Base-by-base conservation (phyloP, 1,284 basidiomycete species). In the Hymenochaete sp. region DNA sequence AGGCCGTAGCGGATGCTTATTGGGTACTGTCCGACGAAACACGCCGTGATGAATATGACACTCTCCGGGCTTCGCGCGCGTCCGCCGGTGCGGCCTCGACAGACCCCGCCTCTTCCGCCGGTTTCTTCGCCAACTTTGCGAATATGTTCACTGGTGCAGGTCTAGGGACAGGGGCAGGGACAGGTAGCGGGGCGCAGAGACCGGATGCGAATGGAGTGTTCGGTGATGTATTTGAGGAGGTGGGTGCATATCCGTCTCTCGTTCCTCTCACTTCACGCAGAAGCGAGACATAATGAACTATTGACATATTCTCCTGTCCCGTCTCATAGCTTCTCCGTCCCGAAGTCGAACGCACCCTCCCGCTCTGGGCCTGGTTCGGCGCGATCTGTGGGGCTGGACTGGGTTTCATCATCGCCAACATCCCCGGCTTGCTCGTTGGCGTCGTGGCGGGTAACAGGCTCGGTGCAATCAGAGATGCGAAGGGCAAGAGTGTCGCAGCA, bases 1-100 rank as follows among this genome's bases (percentile, higher is more conserved):
- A 90, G 85, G 80, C 82, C 10, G 82, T 97, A 50, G 91, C 93
- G 41, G 93, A 98, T 66, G 93, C 93, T 8, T 97, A 97, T 68
- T 98, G 93, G 62, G 88, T 96, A 6, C 77, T 98, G 21, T 93
- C 89, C 0, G 90, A 97, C 63, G 63, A 78, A 1, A 70, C 79
- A 33, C 72, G 92, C 43, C 75, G 86, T 44, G 68, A 62, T 54
- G 93, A 97, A 64, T 97, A 97, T 58, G 91, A 93, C 56, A 56
- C 59, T 0, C 68, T 92, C 3, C 79, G 87, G 62, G 56, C 65
- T 7, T 69, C 76, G 2, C 73, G 71, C 38, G 55, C 68, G 3
- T 62, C 61, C 13, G 59, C 66, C 31, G 32, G 32, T 6, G 73
- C 79, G 54, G 73, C 64, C 46, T 73, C 75, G 10, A 66, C 64